These are phyloP conservation scores for Pelargonium australe DNA, from an alignment of 441 rosid genomes.

Conservation along the genomic window DNA sequence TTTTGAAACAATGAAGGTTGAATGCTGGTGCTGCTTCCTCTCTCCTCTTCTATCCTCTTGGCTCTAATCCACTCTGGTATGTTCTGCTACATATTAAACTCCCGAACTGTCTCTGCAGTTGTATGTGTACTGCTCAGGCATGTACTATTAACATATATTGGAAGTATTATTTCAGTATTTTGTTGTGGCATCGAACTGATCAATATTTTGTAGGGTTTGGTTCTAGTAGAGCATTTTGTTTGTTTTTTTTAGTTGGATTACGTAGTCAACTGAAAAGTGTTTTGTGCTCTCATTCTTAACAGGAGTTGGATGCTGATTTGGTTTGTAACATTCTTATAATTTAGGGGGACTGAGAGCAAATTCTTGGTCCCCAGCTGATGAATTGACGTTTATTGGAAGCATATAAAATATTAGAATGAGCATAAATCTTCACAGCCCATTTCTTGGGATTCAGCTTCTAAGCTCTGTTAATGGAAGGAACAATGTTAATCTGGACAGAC, in stretches of 20 bases:
- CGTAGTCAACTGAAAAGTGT: background rate
- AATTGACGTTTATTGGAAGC: constrained; percentile 16
- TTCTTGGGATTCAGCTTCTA: constrained; percentile 42
- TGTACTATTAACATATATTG: too few relatives aligned
- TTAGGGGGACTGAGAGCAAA: constrained; percentile 43
- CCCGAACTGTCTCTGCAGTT: too few relatives aligned
- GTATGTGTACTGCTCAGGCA: too few relatives aligned
- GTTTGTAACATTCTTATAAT: constrained; percentile 13
- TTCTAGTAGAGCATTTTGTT: too few relatives aligned
- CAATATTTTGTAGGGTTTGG: too few relatives aligned
- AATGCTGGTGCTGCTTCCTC: too few relatives aligned
- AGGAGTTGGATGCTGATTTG: constrained; percentile 22
- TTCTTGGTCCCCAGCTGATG: constrained; percentile 84
- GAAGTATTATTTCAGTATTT: too few relatives aligned
- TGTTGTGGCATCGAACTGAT: too few relatives aligned
- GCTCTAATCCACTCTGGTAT: too few relatives aligned
- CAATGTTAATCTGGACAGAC: constrained; percentile 23
- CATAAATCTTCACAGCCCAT: constrained; percentile 43
- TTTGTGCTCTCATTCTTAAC: constrained; percentile 5
- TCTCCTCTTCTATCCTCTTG: too few relatives aligned
- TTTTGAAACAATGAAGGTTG: too few relatives aligned
- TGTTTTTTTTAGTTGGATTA: background rate
- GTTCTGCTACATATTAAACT: too few relatives aligned
- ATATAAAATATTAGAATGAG: constrained; percentile 42
- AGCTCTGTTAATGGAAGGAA: constrained; percentile 24